A percentile compares a stretch with the other conserved stretches of the same genome.
Conservation (phyloP, 2,329 filamentous ascomycete species). For the Talaromyces sp. region DNA sequence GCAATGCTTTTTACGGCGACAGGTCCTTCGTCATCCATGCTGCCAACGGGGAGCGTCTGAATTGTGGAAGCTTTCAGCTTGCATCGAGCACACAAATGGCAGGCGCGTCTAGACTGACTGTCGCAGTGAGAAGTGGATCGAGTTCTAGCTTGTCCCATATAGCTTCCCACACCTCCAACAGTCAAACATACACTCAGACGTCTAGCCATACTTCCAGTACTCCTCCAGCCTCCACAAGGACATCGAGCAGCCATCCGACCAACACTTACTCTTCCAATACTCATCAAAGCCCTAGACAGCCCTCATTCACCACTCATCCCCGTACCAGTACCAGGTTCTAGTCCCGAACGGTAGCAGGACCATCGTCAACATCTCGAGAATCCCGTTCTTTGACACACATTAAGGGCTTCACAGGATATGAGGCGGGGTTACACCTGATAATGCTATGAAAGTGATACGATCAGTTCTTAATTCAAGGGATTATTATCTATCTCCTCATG, state of each 20-base stretch:
- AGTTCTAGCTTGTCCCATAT: background rate
- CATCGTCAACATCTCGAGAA: background rate
- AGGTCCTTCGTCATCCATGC: constrained; percentile 54
- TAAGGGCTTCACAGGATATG: background rate
- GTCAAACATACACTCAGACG: background rate
- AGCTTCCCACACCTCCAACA: background rate
- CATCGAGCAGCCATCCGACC: background rate
- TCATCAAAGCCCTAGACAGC: too few relatives aligned
- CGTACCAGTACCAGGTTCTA: background rate
- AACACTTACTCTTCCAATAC: too few relatives aligned
- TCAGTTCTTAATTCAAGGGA: background rate
- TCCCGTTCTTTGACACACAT: background rate
- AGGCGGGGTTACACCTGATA: background rate
- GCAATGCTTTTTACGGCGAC: constrained; percentile 52
- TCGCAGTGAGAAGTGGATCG: background rate
- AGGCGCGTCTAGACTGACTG: background rate
- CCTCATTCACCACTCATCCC: background rate
- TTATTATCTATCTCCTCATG: background rate
- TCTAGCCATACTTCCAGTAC: background rate
- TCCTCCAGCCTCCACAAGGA: background rate
- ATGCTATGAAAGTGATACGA: background rate
- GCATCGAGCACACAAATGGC: constrained; percentile 19
- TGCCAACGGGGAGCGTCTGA: constrained; percentile 51
- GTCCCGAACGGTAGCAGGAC: background rate
- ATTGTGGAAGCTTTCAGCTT: constrained; percentile 54